Percentiles rank a stretch among this genome's conserved stretches.
phyloP scores from a whole-genome alignment of 1,284 basidiomycete species.

The Lentinula novae-zelandiae region DNA sequence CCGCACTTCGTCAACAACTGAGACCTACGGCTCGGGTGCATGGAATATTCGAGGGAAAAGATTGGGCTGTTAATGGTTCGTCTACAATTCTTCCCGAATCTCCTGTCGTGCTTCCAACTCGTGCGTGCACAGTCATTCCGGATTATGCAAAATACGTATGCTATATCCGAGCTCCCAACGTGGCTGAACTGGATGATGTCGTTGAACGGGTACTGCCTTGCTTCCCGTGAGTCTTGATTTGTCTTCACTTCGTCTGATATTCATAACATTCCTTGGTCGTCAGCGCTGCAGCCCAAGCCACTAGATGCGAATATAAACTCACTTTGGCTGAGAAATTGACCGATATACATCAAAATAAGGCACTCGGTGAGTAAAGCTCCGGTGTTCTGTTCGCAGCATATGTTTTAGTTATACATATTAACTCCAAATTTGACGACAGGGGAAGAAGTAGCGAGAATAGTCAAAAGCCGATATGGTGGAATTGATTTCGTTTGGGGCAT shows the following conservation, averaged over 20 bases:
- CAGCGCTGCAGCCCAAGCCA: conserved; percentile 69
- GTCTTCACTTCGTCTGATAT: not conserved
- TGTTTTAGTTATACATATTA: not conserved
- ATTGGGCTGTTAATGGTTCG: conserved; percentile 61
- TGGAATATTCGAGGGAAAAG: conserved; percentile 58
- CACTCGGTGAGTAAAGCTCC: conserved; percentile 40
- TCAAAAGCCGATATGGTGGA: conserved; percentile 48
- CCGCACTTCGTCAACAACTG: conserved; percentile 71
- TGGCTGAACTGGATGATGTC: conserved; percentile 52
- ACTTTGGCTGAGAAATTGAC: conserved; percentile 35
- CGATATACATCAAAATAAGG: conserved; percentile 66
- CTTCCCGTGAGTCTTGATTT: conserved; percentile 54
- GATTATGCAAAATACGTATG: conserved; percentile 71
- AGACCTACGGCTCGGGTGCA: conserved; percentile 61
- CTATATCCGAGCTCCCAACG: conserved; percentile 69
- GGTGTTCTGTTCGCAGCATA: not conserved
- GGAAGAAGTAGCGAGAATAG: conserved; percentile 52
- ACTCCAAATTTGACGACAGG: conserved; percentile 29
- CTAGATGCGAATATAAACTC: conserved; percentile 63
- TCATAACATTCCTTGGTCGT: not conserved
- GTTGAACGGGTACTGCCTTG: conserved; percentile 59
- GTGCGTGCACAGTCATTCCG: conserved; percentile 59
- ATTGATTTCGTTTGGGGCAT: conserved; percentile 56
- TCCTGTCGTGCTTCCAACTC: not conserved
- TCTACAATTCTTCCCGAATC: not conserved